Base-by-base conservation (phyloP, 257 asterid genomes). In the Ballota nigra region DNA sequence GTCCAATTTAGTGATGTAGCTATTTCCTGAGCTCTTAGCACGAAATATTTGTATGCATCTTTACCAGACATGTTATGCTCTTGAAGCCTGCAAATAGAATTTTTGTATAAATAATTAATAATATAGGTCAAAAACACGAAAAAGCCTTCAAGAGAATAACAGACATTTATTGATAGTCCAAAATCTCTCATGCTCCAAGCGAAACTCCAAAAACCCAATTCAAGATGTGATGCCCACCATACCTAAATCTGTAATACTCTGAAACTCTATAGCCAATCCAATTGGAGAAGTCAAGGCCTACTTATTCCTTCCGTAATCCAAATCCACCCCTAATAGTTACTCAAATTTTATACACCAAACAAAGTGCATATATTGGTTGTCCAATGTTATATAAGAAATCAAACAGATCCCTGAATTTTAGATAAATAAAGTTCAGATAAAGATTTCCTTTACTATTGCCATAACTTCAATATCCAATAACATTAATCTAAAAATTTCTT, bases 11-110 rank as follows among this genome's bases (percentile, higher is more conserved):
- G 82, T 31, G 93, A 88, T 70, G 85, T 24, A 69, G 96, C 98
- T 71, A 92, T 86, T 76, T 92, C 84, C 83, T 92, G 98, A 79
- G 95, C 98, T 87, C 82, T 86, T 84, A 92, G 93, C 36, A 90
- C 98, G 65, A 92, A 92, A 84, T 92, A 90, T 71, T 86, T 83
- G 68, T 92, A 90, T 68, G 95, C 98, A 61, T 87, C 95, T 63
- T 83, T 87, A 70, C 82, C 81, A 19, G 96, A 87, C 97, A 87
- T 88, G 26, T 88, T 88, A 73, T 75, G 90, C 69, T 86, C 92
- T 74, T 81, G 79, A 78, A 92, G 97, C 98, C 98, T 92, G 90
- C 80, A 81, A 26, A 74, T 62, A 26, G 60, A 41, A 70, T 66
- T 45, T 56, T 53, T n/a, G n/a, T 34, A 73, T 40, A 68, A 20